Evolutionary conservation across 768 basidiomycete species (phyloP).

Genomic region (Sistotremastrum niveocremeum): DNA sequence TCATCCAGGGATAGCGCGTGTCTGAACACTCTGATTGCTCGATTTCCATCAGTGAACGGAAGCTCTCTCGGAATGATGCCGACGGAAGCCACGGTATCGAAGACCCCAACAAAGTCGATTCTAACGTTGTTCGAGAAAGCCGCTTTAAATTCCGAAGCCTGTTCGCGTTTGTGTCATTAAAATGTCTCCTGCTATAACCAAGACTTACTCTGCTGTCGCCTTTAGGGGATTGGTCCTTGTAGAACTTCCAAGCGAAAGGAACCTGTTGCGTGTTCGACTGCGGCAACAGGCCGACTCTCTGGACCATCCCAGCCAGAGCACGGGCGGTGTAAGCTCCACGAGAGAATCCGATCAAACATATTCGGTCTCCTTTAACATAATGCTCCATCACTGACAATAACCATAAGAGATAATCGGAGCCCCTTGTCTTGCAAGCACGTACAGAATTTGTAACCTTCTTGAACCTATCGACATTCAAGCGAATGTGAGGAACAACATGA

Average conservation of each 20-base stretch:
- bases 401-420: too few species aligned
- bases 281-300: conserved; percentile 30
- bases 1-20: conserved; percentile 64
- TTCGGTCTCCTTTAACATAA: conserved; percentile 36
- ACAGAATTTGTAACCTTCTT: too few species aligned
- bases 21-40: conserved; percentile 48
- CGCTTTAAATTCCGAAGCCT: conserved; percentile 30
- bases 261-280: conserved; percentile 29
- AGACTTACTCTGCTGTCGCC: too few species aligned
- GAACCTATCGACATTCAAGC: background rate
- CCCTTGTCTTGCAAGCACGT: background rate
- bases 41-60: conserved; percentile 53
- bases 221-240: conserved; percentile 24
- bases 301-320: conserved; percentile 39
- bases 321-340: conserved; percentile 44
- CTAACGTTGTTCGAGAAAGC: conserved; percentile 34
- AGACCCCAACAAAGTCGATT: conserved; percentile 16
- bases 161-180: background rate
- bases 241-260: conserved; percentile 48
- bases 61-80: conserved; percentile 51
- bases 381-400: conserved; percentile 43
- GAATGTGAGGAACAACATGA: conserved; percentile 10
- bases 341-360: conserved; percentile 57
- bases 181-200: conserved; percentile 1
- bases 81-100: conserved; percentile 62